phyloP scores from a whole-genome alignment of 495 filamentous ascomycete species.

The Podospora comata region DNA sequence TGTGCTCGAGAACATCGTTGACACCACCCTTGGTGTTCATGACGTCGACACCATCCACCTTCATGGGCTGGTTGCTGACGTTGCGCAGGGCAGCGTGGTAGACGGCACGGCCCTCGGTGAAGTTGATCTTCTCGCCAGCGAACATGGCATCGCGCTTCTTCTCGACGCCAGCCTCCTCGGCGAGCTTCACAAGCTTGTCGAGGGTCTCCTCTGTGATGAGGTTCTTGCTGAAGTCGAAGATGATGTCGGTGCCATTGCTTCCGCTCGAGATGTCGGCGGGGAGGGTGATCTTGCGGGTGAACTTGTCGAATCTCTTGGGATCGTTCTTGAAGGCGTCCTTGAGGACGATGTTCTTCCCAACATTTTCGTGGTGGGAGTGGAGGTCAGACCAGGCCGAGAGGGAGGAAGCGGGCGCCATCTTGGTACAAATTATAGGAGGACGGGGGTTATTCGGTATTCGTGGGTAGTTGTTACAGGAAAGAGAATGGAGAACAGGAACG shows the following conservation, averaged over 20 bases:
- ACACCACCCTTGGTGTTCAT: conserved; percentile 71
- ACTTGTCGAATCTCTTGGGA: conserved; percentile 83
- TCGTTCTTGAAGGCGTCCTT: conserved; percentile 91
- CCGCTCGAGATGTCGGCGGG: conserved; percentile 59
- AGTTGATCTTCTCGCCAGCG: conserved; percentile 96
- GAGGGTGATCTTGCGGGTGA: conserved; percentile 81
- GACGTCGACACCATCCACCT: conserved; percentile 92
- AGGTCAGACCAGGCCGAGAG: conserved; percentile 83
- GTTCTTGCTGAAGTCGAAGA: conserved; percentile 99
- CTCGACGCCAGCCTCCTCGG: conserved; percentile 85
- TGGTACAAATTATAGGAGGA: conserved; percentile 2
- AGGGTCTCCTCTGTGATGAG: conserved; percentile 91
- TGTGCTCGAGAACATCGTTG: conserved; percentile 87
- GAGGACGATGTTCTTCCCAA: conserved; percentile 84
- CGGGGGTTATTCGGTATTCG: not conserved
- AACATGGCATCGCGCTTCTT: conserved; percentile 97
- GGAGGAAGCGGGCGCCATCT: conserved; percentile 69
- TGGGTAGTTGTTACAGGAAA: not conserved
- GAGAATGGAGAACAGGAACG: not conserved
- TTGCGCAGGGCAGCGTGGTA: conserved; percentile 95
- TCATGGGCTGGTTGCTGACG: conserved; percentile 75
- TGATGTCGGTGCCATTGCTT: conserved; percentile 59
- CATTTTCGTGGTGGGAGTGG: conserved; percentile 77
- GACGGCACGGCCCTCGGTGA: conserved; percentile 93
- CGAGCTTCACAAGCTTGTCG: conserved; percentile 78